Conservation (phyloP, 345 rosid genomes). For the Rhizophora mangle region DNA sequence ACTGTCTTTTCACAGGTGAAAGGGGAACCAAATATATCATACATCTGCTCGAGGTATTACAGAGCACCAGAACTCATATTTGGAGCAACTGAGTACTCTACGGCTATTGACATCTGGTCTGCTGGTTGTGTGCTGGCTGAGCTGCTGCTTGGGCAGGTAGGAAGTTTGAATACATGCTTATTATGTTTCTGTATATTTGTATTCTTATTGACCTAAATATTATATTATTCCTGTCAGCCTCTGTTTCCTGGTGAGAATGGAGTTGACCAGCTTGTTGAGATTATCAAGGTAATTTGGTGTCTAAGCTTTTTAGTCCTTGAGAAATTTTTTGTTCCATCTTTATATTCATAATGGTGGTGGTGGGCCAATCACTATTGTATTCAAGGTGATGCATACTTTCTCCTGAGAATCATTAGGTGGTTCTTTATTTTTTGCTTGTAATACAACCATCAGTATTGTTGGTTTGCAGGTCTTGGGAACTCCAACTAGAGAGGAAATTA, state of each 20-base stretch:
- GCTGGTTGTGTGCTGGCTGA: slow-evolving; percentile 96
- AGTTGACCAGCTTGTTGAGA: slow-evolving; percentile 97
- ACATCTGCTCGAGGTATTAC: slow-evolving; percentile 94
- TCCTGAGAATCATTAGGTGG: not conserved
- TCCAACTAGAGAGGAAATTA: slow-evolving; percentile 97
- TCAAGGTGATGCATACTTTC: not conserved
- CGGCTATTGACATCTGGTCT: slow-evolving; percentile 98
- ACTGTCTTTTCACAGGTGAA: slow-evolving; percentile 59
- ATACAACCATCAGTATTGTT: slow-evolving; percentile 1
- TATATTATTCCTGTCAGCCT: slow-evolving; percentile 51
- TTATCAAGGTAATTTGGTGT: slow-evolving; percentile 67
- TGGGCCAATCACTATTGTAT: not conserved
- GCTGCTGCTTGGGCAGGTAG: slow-evolving; percentile 87
- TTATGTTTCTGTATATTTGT: slow-evolving; percentile 6
- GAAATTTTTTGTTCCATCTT: not conserved
- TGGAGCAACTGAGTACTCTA: slow-evolving; percentile 93
- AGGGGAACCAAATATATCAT: slow-evolving; percentile 96
- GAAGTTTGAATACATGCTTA: slow-evolving; percentile 3
- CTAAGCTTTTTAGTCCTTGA: not conserved
- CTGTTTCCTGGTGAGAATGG: slow-evolving; percentile 97
- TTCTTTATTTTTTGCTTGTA: slow-evolving; percentile 8
- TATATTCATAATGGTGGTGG: not conserved
- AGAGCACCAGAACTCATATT: slow-evolving; percentile 98
- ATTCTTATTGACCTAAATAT: not conserved
- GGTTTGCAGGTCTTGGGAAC: slow-evolving; percentile 79